Evolutionary conservation across 345 rosid genomes (phyloP).

Genomic region (Geranium brycei): DNA sequence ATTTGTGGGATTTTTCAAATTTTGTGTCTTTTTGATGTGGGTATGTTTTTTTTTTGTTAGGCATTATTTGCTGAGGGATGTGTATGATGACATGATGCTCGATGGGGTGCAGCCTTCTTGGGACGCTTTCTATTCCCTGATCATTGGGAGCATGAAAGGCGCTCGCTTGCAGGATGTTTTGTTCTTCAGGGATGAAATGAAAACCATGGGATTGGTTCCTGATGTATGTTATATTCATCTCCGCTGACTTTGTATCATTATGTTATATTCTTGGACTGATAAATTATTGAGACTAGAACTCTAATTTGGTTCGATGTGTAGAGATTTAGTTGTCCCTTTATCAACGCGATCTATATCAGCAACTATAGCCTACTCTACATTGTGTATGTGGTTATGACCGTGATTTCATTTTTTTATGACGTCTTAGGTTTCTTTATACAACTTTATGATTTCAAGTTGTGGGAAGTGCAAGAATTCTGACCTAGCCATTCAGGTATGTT

Average conservation of each 20-base stretch:
- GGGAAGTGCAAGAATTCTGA: constrained; percentile 78
- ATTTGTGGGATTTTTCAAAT: background rate
- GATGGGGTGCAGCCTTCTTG: constrained; percentile 85
- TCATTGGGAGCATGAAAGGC: constrained; percentile 79
- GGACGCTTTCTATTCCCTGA: constrained; percentile 63
- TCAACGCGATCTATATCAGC: too few relatives aligned
- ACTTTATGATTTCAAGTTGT: constrained; percentile 73
- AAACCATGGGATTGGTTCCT: constrained; percentile 73
- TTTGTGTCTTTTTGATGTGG: background rate
- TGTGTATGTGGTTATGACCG: background rate
- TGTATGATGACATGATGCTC: constrained; percentile 76
- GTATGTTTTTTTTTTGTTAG: constrained; percentile 16
- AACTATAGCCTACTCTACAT: too few relatives aligned
- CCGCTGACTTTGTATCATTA: background rate
- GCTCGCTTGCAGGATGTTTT: constrained; percentile 72
- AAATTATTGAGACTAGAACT: background rate
- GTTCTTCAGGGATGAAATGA: constrained; percentile 84
- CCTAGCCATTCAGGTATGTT: constrained; percentile 51
- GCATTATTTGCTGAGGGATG: constrained; percentile 62
- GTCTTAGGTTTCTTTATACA: constrained; percentile 64
- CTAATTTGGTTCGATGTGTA: background rate
- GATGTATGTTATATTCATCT: constrained; percentile 35
- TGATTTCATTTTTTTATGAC: constrained; percentile 3
- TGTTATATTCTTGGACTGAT: too few relatives aligned
- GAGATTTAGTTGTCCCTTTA: too few relatives aligned